Base-by-base conservation (phyloP, 1,284 basidiomycete species). In the Butyriboletus appendiculatus region DNA sequence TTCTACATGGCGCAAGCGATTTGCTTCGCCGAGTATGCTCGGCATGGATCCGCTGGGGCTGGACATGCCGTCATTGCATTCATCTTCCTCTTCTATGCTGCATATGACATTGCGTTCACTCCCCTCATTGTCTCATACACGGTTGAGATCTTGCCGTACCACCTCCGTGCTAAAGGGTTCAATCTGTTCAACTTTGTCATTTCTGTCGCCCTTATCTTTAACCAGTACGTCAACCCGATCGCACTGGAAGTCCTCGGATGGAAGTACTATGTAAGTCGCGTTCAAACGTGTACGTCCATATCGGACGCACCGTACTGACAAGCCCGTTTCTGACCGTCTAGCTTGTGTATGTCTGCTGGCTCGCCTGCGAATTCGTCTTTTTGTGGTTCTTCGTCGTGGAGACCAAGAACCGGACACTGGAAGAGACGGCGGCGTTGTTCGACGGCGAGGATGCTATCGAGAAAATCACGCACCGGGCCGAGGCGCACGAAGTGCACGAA, bases 161-260 rank as follows among this genome's bases (percentile, higher is more conserved):
- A 73, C 24, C 75, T 92, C 49, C 87, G 90, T 65, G 87, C 90
- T 45, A 91, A 91, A 76, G 89, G 89, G 52, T 82, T 92, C 74
- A 88, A 80, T 59, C 67, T 91, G 47, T 86, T 88, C 75, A 84
- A 81, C 73, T 83, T 89, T 58, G 73, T 79, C 54, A 80, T 88
- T 62, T 85, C 84, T 15, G 52, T 83, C 28, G 81, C 87, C 0
- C 80, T 88, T 58, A 84, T 87, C 59, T 89, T 91, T 76, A 92
- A 91, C 70, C 88, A 91, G 70, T 92, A 89, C 64, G 82, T 86
- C 66, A 92, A 92, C 75, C 90, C 89, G 14, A 80, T 92, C 62
- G 88, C 86, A 10, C 76, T 86, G 45, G 71, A 71, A 8, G 63
- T 69, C 35, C 72, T 89, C 48, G 72, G 67, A 43, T 91, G 89